Conservation (phyloP, 805 yeast species). For the Metschnikowia gruessii region DNA sequence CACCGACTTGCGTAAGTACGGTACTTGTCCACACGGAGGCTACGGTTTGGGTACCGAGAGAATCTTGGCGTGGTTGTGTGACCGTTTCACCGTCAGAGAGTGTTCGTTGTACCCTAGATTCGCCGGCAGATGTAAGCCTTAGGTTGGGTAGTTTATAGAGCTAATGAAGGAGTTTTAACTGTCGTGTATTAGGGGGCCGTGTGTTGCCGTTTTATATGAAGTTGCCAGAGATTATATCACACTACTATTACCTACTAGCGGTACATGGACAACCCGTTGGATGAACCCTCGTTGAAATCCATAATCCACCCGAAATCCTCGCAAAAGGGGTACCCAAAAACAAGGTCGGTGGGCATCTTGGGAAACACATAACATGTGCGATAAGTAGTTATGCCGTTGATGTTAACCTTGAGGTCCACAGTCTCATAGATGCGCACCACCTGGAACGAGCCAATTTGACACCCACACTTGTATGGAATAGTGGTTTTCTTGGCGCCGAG, state of each 20-base stretch:
- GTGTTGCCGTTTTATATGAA: too few relatives aligned
- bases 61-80: constrained; percentile 96
- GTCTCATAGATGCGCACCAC: not conserved
- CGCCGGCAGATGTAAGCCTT: constrained; percentile 97
- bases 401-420: not conserved
- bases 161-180: constrained; percentile 1
- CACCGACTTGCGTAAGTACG: constrained; percentile 92
- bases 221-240: too few relatives aligned
- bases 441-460: not conserved
- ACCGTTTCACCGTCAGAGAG: constrained; percentile 97
- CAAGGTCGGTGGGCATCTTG: not conserved
- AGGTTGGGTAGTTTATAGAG: constrained; percentile 15
- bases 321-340: not conserved
- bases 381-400: not conserved
- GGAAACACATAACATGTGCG: not conserved
- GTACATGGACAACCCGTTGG: constrained; percentile 4
- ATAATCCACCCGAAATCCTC: not conserved
- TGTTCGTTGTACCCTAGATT: constrained; percentile 97
- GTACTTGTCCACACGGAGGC: constrained; percentile 98
- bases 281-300: not conserved
- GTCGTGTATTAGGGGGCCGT: too few relatives aligned
- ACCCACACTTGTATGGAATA: constrained; percentile 1
- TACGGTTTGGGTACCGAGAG: constrained; percentile 98
- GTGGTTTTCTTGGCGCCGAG: constrained; percentile 1
- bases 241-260: not conserved